These are phyloP conservation scores for Metschnikowia cerradonensis DNA, from an alignment of 805 yeast genomes.

Conservation along the genomic window DNA sequence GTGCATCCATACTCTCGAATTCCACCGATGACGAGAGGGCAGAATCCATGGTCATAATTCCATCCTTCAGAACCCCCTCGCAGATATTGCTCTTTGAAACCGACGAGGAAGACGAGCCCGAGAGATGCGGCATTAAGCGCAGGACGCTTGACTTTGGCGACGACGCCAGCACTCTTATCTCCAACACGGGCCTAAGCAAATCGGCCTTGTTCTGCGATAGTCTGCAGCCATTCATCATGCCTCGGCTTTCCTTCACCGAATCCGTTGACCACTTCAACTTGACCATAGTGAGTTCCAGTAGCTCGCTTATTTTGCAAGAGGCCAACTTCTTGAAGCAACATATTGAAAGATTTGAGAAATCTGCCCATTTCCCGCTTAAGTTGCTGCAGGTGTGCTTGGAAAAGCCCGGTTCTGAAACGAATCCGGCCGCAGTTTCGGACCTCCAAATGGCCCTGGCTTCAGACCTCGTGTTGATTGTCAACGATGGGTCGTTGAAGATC, in stretches of 20 bases:
- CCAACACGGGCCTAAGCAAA: background rate
- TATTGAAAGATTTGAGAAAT: background rate
- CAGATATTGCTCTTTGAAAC: slow-evolving; percentile 40
- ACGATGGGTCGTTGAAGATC: slow-evolving; percentile 35
- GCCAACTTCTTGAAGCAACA: slow-evolving; percentile 14
- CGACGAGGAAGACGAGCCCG: slow-evolving; percentile 33
- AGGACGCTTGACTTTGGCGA: slow-evolving; percentile 2
- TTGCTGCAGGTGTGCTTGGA: slow-evolving; percentile 3
- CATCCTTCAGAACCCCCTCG: slow-evolving; percentile 16
- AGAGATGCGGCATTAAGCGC: background rate
- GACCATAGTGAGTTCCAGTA: slow-evolving; percentile 21
- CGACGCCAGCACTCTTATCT: slow-evolving; percentile 9
- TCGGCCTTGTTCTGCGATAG: background rate
- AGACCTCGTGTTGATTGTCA: slow-evolving; percentile 31
- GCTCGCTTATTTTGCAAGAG: slow-evolving; percentile 16
- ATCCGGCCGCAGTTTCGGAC: slow-evolving; percentile 12
- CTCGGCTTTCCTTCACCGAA: slow-evolving; percentile 27
- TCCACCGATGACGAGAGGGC: slow-evolving; percentile 25
- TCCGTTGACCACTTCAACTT: slow-evolving; percentile 17
- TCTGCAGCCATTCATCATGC: slow-evolving; percentile 35
- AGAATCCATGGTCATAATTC: slow-evolving; percentile 23
- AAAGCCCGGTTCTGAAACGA: background rate
- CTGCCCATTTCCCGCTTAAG: background rate
- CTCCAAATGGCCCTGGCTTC: slow-evolving; percentile 20
- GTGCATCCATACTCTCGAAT: slow-evolving; percentile 23